Evolutionary conservation across 2,329 filamentous ascomycete genomes (phyloP).

Genomic region (Trichoderma hamatum): DNA sequence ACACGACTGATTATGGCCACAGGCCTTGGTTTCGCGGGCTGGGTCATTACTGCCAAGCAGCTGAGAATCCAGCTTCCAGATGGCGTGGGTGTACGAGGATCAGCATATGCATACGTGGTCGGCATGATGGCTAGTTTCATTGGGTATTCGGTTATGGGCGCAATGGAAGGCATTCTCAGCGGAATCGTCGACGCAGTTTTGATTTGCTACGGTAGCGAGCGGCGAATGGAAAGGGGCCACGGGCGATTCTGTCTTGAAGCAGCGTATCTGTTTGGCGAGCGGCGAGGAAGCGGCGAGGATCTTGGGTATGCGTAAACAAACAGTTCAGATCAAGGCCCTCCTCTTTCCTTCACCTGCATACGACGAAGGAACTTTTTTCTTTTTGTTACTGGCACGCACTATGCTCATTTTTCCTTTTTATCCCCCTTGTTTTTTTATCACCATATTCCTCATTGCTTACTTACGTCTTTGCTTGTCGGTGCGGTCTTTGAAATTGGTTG

Average conservation of each 20-base stretch:
- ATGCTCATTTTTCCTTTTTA: not conserved
- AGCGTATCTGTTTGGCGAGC: slow-evolving; percentile 80
- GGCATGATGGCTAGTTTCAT: slow-evolving; percentile 91
- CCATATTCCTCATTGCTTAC: not conserved
- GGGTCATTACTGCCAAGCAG: slow-evolving; percentile 88
- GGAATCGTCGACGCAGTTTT: slow-evolving; percentile 87
- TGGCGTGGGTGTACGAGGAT: slow-evolving; percentile 66
- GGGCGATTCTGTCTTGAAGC: slow-evolving; percentile 91
- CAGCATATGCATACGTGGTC: slow-evolving; percentile 91
- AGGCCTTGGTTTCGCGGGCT: slow-evolving; percentile 89
- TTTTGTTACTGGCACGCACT: not conserved
- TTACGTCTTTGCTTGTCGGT: not conserved
- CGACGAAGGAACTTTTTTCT: not conserved
- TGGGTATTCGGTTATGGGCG: slow-evolving; percentile 88
- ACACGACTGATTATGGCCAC: slow-evolving; percentile 90
- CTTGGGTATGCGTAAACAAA: slow-evolving; percentile 34
- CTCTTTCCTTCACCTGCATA: not conserved
- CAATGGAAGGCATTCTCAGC: slow-evolving; percentile 85
- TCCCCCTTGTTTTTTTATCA: not conserved
- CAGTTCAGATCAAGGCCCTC: not conserved
- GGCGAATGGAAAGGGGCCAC: slow-evolving; percentile 65
- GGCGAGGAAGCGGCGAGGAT: slow-evolving; percentile 39
- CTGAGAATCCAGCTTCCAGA: slow-evolving; percentile 63
- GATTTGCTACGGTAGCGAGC: slow-evolving; percentile 93
- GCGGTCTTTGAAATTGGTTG: slow-evolving; percentile 7